These are phyloP conservation scores for Xanthoceras sorbifolium DNA, from an alignment of 345 rosid genomes.

Conservation along the genomic window DNA sequence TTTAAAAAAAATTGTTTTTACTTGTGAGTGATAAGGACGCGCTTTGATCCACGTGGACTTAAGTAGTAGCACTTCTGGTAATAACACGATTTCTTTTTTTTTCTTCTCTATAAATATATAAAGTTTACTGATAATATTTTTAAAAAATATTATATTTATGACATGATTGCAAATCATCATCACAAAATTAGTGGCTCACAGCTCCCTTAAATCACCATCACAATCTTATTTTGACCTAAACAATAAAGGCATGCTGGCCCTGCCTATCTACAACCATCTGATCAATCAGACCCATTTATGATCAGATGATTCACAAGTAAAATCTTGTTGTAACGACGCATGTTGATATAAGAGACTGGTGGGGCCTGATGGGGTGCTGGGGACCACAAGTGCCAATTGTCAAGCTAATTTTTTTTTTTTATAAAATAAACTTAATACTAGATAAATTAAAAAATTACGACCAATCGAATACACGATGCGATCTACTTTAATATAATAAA, in stretches of 20 bases:
- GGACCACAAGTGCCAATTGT: no score
- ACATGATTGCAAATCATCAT: neutral
- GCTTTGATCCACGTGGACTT: constrained; percentile 11
- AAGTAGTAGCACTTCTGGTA: neutral
- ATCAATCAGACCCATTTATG: neutral
- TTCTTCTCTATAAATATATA: neutral
- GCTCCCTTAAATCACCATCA: neutral
- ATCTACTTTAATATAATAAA: no score
- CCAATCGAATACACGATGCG: no score
- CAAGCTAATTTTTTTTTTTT: no score
- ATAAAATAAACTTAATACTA: no score
- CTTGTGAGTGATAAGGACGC: neutral
- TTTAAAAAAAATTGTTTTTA: no score
- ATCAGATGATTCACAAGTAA: neutral
- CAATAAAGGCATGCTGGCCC: no score
- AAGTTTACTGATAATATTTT: neutral
- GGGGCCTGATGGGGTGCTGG: neutral
- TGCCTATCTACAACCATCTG: neutral
- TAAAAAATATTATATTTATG: neutral
- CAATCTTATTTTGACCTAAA: no score
- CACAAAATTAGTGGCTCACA: neutral
- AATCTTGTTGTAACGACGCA: no score
- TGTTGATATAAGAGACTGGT: neutral
- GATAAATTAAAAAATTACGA: no score
- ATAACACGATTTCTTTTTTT: neutral